Conservation (phyloP, 2,329 filamentous ascomycete species). For the Neophaeococcomyces aloes region DNA sequence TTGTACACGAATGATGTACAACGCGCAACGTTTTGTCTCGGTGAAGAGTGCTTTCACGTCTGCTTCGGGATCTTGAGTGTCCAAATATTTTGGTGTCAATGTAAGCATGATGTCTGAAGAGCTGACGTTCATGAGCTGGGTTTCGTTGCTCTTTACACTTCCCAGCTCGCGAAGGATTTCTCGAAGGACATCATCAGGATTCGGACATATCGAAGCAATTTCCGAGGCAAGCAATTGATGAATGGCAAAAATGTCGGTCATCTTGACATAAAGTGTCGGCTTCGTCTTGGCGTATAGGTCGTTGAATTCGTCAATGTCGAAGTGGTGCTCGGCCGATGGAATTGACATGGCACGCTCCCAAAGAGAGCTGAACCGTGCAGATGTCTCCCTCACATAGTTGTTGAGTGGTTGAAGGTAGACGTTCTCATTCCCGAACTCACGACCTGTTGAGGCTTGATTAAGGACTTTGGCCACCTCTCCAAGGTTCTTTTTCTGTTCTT, state of each 20-base stretch:
- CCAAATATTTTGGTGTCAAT: constrained; percentile 77
- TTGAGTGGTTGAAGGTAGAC: constrained; percentile 93
- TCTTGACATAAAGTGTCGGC: constrained; percentile 98
- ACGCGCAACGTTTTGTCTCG: constrained; percentile 92
- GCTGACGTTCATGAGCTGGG: constrained; percentile 76
- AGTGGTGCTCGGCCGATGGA: constrained; percentile 76
- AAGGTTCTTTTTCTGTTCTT: constrained; percentile 86
- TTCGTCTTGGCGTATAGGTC: constrained; percentile 94
- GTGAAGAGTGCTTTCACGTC: constrained; percentile 89
- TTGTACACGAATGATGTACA: constrained; percentile 97
- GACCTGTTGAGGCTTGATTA: constrained; percentile 75
- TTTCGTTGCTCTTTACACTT: constrained; percentile 93
- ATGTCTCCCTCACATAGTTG: constrained; percentile 75
- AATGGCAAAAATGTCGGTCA: constrained; percentile 92
- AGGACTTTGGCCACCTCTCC: constrained; percentile 85
- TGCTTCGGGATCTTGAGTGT: constrained; percentile 84
- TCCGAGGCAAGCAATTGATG: constrained; percentile 79
- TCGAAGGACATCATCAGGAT: constrained; percentile 73
- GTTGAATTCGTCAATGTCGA: constrained; percentile 98
- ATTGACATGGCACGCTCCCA: constrained; percentile 72
- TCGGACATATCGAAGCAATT: constrained; percentile 64
- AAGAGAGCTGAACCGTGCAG: constrained; percentile 66
- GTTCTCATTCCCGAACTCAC: constrained; percentile 86
- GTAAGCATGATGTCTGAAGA: constrained; percentile 86
- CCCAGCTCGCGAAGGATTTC: constrained; percentile 91